Evolutionary conservation across 108 stramenopile species (phyloP).

Genomic region (Nitzschia sp.): DNA sequence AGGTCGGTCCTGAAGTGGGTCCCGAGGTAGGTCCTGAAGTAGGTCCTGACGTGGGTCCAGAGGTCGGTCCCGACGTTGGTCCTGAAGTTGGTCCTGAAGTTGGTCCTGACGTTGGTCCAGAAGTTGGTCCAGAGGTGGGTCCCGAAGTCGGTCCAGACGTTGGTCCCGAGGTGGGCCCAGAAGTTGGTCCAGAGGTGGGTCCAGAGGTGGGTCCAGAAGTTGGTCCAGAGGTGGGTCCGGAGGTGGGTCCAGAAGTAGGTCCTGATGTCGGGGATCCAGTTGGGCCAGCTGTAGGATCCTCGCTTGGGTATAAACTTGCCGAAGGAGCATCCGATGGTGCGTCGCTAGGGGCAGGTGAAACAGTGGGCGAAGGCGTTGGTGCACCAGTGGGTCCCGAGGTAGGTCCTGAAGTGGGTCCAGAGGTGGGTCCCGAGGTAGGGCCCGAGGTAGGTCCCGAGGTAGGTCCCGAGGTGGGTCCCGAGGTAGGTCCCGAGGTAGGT

Average conservation of each 20-base stretch:
- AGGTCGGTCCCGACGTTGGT: constrained; percentile 15
- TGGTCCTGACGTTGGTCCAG: constrained; percentile 21
- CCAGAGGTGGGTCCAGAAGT: constrained; percentile 13
- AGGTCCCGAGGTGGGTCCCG: constrained; percentile 15
- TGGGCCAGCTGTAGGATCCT: constrained; percentile 14
- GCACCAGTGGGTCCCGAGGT: constrained; percentile 20
- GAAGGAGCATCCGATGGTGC: constrained; percentile 19
- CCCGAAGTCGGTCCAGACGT: constrained; percentile 16
- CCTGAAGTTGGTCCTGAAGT: constrained; percentile 17
- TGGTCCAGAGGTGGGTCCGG: constrained; percentile 12
- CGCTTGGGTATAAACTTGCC: constrained; percentile 12
- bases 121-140: constrained; percentile 15
- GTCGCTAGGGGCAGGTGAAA: constrained; percentile 10
- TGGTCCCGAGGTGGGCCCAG: constrained; percentile 21
- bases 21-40: constrained; percentile 15
- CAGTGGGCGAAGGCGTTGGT: constrained; percentile 13
- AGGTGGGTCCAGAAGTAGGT: constrained; percentile 1
- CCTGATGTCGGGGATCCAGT: constrained; percentile 1
- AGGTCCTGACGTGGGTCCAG: constrained; percentile 23
- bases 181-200: constrained; percentile 19
- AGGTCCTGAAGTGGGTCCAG: constrained; percentile 19
- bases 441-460: constrained; percentile 21
- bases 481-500: background rate
- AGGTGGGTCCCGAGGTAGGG: constrained; percentile 17
- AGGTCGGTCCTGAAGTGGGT: constrained; percentile 18